These are phyloP conservation scores for Geranium brycei DNA, from an alignment of 345 rosid genomes.

Conservation along the genomic window DNA sequence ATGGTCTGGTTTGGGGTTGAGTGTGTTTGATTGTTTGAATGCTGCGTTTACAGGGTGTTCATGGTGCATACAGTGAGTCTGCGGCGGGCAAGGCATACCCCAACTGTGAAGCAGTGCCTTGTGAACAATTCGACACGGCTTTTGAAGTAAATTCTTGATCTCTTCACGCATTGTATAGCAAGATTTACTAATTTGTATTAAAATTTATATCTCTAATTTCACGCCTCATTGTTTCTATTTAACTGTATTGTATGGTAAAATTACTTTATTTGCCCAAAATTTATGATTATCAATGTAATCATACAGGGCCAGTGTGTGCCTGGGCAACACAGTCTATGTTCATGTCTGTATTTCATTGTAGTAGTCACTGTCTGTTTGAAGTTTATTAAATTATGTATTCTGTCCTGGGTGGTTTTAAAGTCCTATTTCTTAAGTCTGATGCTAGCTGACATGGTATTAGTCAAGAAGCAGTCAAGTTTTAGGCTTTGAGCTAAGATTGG, in stretches of 20 bases:
- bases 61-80: conserved; percentile 89
- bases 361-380: neutral
- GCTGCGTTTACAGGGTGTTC: conserved; percentile 48
- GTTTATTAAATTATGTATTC: too few relatives aligned
- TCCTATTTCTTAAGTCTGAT: neutral
- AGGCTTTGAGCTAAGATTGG: neutral
- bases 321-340: too few relatives aligned
- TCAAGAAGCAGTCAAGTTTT: too few relatives aligned
- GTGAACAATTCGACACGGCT: conserved; percentile 86
- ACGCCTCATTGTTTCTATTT: too few relatives aligned
- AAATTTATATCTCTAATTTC: too few relatives aligned
- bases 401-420: too few relatives aligned
- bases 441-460: too few relatives aligned
- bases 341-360: neutral
- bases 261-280: too few relatives aligned
- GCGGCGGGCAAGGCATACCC: conserved; percentile 96
- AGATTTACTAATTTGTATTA: neutral
- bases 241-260: too few relatives aligned
- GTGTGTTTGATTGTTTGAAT: neutral
- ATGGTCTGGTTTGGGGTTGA: neutral
- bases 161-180: neutral
- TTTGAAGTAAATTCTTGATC: conserved; percentile 41
- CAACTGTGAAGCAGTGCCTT: conserved; percentile 90
- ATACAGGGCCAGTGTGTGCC: too few relatives aligned
- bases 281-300: too few relatives aligned